Evolutionary conservation across 495 filamentous ascomycete species (phyloP).

Genomic region (Penicillium taxi): DNA sequence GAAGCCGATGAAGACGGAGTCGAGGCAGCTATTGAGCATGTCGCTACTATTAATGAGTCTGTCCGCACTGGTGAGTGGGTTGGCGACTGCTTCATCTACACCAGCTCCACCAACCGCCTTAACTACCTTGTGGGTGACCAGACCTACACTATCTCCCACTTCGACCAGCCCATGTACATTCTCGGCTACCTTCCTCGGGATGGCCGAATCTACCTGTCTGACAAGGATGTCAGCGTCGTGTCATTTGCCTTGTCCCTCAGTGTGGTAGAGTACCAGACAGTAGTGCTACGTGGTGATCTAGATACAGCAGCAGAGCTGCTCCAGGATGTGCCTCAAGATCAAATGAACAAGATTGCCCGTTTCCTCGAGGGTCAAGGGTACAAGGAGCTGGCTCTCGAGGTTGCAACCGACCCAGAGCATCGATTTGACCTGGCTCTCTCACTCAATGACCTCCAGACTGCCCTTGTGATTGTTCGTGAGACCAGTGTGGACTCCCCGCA

Average conservation of each 20-base stretch:
- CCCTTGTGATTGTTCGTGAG: slow-evolving; percentile 72
- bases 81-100: slow-evolving; percentile 98
- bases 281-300: slow-evolving; percentile 92
- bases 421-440: slow-evolving; percentile 88
- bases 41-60: slow-evolving; percentile 89
- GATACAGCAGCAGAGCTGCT: slow-evolving; percentile 84
- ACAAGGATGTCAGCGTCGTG: slow-evolving; percentile 87
- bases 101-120: slow-evolving; percentile 88
- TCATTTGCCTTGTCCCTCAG: slow-evolving; percentile 87
- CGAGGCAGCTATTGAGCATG: slow-evolving; percentile 91
- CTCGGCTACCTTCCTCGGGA: slow-evolving; percentile 93
- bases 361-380: slow-evolving; percentile 97
- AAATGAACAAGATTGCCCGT: slow-evolving; percentile 94
- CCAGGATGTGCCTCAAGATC: slow-evolving; percentile 70
- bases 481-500: slow-evolving; percentile 69
- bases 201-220: slow-evolving; percentile 82
- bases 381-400: slow-evolving; percentile 88
- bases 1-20: slow-evolving; percentile 91
- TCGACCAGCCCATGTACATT: slow-evolving; percentile 89
- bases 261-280: slow-evolving; percentile 96
- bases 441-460: slow-evolving; percentile 75
- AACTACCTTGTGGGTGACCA: slow-evolving; percentile 98
- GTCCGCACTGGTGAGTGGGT: slow-evolving; percentile 97
- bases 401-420: slow-evolving; percentile 94
- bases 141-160: slow-evolving; percentile 97